Percentiles rank a stretch among this genome's conserved stretches.
These are phyloP conservation scores for Dactylellina parvicollis DNA, from an alignment of 2,329 filamentous ascomycete genomes.

Conservation along the genomic window DNA sequence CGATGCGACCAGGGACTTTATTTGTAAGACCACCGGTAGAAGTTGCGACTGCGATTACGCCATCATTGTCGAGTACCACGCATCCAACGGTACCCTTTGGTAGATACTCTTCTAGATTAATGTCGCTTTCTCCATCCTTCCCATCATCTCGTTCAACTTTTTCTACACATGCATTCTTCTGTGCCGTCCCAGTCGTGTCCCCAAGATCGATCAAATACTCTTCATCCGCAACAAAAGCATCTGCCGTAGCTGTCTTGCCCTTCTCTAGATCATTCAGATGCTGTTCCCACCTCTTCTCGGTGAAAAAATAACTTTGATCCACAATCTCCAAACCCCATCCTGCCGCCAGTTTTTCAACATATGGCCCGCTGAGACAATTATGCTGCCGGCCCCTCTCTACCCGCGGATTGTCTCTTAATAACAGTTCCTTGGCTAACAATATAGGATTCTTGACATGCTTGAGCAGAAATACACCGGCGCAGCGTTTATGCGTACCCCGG, in stretches of 20 bases:
- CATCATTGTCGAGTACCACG: slow-evolving; percentile 80
- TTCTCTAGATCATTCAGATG: slow-evolving; percentile 71
- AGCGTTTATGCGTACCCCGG: slow-evolving; percentile 76
- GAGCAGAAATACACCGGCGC: slow-evolving; percentile 78
- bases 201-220: slow-evolving; percentile 3
- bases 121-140: no score
- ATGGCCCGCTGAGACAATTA: slow-evolving; percentile 68
- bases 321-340: slow-evolving; percentile 77
- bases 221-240: slow-evolving; percentile 15
- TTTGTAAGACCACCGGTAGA: slow-evolving; percentile 84
- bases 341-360: slow-evolving; percentile 75
- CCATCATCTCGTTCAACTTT: slow-evolving; percentile 65
- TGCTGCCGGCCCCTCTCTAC: slow-evolving; percentile 64
- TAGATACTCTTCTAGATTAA: slow-evolving; percentile 71
- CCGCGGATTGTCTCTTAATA: slow-evolving; percentile 73
- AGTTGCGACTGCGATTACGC: slow-evolving; percentile 74
- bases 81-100: slow-evolving; percentile 87
- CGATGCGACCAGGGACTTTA: slow-evolving; percentile 83
- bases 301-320: slow-evolving; percentile 78
- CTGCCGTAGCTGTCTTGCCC: slow-evolving; percentile 52
- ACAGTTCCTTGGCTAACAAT: slow-evolving; percentile 74
- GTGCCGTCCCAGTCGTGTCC: background rate
- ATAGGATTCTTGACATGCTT: slow-evolving; percentile 82
- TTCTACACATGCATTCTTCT: slow-evolving; percentile 1
- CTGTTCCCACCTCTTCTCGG: slow-evolving; percentile 79